Evolutionary conservation across 2,329 filamentous ascomycete species (phyloP), one percentile per base, ranked within the genome.

Genomic region (Phialophora macrospora): DNA sequence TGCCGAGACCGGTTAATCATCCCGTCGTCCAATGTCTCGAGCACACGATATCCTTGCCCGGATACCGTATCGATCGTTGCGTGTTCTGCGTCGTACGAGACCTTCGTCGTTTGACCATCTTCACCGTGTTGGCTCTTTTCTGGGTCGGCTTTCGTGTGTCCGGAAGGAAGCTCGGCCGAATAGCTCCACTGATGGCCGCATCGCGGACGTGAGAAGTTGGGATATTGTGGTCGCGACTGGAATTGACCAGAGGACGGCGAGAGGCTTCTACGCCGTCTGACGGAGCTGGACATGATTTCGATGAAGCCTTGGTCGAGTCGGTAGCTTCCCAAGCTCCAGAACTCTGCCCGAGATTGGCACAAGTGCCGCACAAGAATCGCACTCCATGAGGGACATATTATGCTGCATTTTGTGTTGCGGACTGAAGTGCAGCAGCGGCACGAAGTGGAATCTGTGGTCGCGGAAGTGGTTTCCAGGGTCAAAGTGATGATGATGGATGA

Each of bases 181-280:
- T 17, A 38, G 24, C 55, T 17, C 20, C 7, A 7, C 3, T 7
- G 22, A 28, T 51, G 22, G 48, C 48, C 20, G 22, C 20, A 9
- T 28, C 48, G 48, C 26, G 48, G 48, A 26, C 48, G 48, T 22
- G 48, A 51, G 48, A 51, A 51, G 48, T 51, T 51, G 48, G 48
- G 48, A 26, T 26, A 51, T 5, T 9, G 22, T 51, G 48, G 2
- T 17, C 9, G 9, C 14, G 48, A 11, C 26, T 11, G 48, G 24
- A 12, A 4, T 11, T 14, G 48, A 51, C 6, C 14, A 14, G 48
- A 7, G 26, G 24, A 51, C 14, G 22, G 48, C 24, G 20, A 8
- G 6, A 26, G 48, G 14, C 48, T 17, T 22, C 24, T 28, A 24
- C 4, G 9, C 3, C 4, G 12, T 28, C 5, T 9, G 3, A 51